A percentile compares a stretch with the other conserved stretches of the same genome.
phyloP scores from a whole-genome alignment of 768 basidiomycete species.

The Pholiota conissans region DNA sequence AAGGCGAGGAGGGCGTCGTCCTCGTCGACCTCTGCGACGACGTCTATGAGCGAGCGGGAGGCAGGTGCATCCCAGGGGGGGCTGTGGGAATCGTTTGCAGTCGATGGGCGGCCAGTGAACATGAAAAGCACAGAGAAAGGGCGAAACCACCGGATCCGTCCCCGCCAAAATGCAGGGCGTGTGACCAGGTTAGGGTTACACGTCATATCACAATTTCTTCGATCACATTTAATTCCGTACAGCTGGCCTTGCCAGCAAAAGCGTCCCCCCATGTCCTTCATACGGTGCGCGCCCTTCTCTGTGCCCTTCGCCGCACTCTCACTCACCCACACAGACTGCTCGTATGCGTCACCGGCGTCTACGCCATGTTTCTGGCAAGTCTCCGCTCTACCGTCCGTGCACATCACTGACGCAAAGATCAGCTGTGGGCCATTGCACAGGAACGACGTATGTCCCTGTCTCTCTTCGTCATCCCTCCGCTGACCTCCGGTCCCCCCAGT shows the following conservation, averaged over 20 bases:
- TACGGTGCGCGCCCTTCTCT: constrained; percentile 23
- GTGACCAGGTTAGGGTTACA: constrained; percentile 21
- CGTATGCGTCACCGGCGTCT: constrained; percentile 84
- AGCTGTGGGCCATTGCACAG: constrained; percentile 94
- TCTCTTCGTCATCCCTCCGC: not conserved
- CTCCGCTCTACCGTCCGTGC: constrained; percentile 20
- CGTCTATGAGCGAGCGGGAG: constrained; percentile 1
- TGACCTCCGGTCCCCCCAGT: constrained; percentile 40
- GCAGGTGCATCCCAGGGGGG: constrained; percentile 11
- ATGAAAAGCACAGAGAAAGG: constrained; percentile 21
- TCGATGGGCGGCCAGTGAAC: constrained; percentile 21
- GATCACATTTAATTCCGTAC: constrained; percentile 10
- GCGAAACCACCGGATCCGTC: constrained; percentile 16
- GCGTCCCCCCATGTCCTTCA: constrained; percentile 27
- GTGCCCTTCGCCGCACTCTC: no score
- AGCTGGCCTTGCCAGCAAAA: constrained; percentile 6
- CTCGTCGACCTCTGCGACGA: constrained; percentile 13
- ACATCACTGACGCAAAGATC: constrained; percentile 4
- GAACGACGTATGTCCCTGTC: constrained; percentile 69
- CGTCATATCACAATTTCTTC: constrained; percentile 18
- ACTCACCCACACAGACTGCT: no score
- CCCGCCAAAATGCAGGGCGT: constrained; percentile 1
- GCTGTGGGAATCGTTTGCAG: constrained; percentile 8
- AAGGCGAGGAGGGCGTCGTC: not conserved
- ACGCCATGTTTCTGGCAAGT: constrained; percentile 84